A percentile compares a stretch with the other conserved stretches of the same genome.
phyloP scores from a whole-genome alignment of 352 stramenopile species.

The Phytopythium sindhum region DNA sequence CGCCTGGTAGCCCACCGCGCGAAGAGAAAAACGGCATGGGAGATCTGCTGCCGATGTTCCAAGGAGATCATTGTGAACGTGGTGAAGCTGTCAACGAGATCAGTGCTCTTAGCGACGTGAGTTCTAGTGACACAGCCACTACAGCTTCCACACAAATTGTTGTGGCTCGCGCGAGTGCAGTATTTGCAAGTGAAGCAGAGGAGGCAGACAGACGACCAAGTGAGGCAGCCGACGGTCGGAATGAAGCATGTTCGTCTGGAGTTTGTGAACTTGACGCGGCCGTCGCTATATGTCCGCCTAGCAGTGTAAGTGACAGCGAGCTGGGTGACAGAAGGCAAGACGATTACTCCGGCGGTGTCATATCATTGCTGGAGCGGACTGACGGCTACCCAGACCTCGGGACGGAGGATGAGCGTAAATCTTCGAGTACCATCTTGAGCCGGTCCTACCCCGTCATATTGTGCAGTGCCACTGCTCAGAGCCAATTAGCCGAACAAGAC shows the following conservation, averaged over 20 bases:
- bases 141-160: neutral
- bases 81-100: neutral
- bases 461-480: no score
- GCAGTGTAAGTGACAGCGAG: neutral
- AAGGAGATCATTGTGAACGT: neutral
- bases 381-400: neutral
- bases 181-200: neutral
- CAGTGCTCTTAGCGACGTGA: neutral
- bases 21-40: neutral
- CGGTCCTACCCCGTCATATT: neutral
- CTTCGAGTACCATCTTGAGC: neutral
- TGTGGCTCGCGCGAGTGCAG: neutral
- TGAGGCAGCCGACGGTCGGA: neutral
- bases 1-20: neutral
- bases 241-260: neutral
- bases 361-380: neutral
- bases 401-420: neutral
- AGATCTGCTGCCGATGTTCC: neutral
- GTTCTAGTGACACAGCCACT: neutral
- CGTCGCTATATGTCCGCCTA: neutral
- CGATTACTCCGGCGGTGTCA: no score
- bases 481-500: neutral
- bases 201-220: neutral
- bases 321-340: neutral
- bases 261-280: neutral